These are phyloP conservation scores for Didymella pomorum DNA, from an alignment of 2,329 filamentous ascomycete species.

Conservation along the genomic window DNA sequence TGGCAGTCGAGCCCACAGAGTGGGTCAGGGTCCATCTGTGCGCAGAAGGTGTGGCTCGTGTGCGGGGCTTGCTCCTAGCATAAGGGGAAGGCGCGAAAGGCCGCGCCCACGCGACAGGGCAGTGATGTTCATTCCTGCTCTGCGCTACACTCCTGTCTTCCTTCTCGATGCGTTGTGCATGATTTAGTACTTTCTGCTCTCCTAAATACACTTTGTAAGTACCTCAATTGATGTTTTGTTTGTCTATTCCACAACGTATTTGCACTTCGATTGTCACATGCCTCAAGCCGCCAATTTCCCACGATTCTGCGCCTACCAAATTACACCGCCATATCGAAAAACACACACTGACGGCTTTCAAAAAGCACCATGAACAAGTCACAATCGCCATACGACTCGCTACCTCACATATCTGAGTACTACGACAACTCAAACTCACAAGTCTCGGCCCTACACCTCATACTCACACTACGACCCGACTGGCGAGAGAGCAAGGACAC, in stretches of 20 bases:
- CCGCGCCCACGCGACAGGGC: slow-evolving; percentile 20
- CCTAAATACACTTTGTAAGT: slow-evolving; percentile 5
- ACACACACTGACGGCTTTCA: slow-evolving; percentile 8
- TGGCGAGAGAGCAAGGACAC: slow-evolving; percentile 78
- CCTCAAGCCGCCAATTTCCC: slow-evolving; percentile 4
- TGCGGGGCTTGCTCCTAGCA: slow-evolving; percentile 14
- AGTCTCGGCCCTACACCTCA: slow-evolving; percentile 78
- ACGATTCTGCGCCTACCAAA: slow-evolving; percentile 16
- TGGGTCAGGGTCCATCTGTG: slow-evolving; percentile 6
- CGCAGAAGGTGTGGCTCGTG: slow-evolving; percentile 12
- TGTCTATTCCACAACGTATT: not conserved
- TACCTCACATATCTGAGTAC: slow-evolving; percentile 71
- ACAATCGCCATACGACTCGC: slow-evolving; percentile 43
- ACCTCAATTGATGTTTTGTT: slow-evolving; percentile 5
- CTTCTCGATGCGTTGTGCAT: slow-evolving; percentile 2
- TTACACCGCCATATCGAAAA: slow-evolving; percentile 17
- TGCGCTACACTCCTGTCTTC: slow-evolving; percentile 10
- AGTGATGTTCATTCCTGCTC: slow-evolving; percentile 14
- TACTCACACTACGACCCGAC: slow-evolving; percentile 80
- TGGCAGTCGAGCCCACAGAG: slow-evolving; percentile 2
- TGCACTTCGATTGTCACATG: slow-evolving; percentile 15
- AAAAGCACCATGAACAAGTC: slow-evolving; percentile 36
- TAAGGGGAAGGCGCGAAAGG: slow-evolving; percentile 12
- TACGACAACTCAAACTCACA: slow-evolving; percentile 82
- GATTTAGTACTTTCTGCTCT: not conserved